phyloP scores from a whole-genome alignment of 164 flowering plant species.

The Santalum album region DNA sequence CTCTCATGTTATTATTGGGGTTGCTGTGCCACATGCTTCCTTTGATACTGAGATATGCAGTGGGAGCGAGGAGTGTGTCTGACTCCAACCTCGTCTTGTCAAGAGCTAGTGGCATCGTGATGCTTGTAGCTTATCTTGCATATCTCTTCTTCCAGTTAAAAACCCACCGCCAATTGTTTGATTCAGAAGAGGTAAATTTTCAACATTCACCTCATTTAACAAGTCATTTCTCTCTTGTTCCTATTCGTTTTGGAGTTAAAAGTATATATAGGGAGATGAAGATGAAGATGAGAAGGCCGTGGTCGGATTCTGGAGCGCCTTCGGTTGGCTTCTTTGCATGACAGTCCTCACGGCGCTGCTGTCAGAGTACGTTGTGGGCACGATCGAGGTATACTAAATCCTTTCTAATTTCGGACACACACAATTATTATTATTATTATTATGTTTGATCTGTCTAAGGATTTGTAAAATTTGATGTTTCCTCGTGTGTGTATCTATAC shows the following conservation, averaged over 20 bases:
- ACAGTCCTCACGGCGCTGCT: conserved; percentile 30
- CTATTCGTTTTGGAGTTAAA: background rate
- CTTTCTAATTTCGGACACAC: too few relatives aligned
- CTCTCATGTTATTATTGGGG: conserved; percentile 28
- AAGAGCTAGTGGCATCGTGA: conserved; percentile 33
- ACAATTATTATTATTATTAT: too few relatives aligned
- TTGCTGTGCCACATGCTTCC: conserved; percentile 38
- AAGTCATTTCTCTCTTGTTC: too few relatives aligned
- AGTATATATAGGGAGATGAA: conserved; percentile 18
- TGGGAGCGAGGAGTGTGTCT: too few relatives aligned
- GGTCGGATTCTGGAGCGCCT: conserved; percentile 42
- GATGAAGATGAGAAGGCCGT: conserved; percentile 26
- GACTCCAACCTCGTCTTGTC: conserved; percentile 27
- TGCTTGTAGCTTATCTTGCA: conserved; percentile 32
- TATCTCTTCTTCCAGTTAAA: conserved; percentile 36
- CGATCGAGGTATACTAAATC: conserved; percentile 39
- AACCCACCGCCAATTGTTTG: conserved; percentile 34
- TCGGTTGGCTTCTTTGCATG: conserved; percentile 37
- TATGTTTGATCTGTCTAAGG: too few relatives aligned
- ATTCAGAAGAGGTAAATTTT: conserved; percentile 20
- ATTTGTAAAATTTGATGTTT: too few relatives aligned
- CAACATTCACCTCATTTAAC: too few relatives aligned
- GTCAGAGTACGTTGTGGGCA: conserved; percentile 42
- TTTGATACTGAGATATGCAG: conserved; percentile 20
- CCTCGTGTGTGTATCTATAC: too few relatives aligned